Conservation (phyloP, 805 yeast species). For the Candida peoriensis region DNA sequence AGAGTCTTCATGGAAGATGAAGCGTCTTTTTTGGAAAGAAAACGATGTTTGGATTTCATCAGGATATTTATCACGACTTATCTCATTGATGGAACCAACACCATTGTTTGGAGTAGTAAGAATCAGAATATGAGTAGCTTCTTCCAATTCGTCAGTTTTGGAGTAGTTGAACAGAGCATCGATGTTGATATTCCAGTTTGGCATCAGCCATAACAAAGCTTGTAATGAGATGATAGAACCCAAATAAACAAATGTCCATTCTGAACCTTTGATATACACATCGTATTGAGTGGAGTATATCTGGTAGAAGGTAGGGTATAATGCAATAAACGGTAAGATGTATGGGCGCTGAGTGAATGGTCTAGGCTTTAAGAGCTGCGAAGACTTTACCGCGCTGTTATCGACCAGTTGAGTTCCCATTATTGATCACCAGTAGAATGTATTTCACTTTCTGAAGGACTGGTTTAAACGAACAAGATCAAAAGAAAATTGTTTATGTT, state of each 20-base stretch:
- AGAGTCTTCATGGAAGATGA: slow-evolving; percentile 54
- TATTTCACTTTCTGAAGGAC: not conserved
- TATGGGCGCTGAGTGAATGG: slow-evolving; percentile 61
- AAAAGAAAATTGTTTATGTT: too few species aligned
- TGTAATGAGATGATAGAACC: slow-evolving; percentile 72
- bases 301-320: slow-evolving; percentile 71
- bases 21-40: slow-evolving; percentile 88
- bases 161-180: slow-evolving; percentile 65
- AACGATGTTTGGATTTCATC: slow-evolving; percentile 66
- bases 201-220: slow-evolving; percentile 75
- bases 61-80: slow-evolving; percentile 49
- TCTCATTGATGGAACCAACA: slow-evolving; percentile 68
- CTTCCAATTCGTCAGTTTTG: slow-evolving; percentile 43
- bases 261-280: slow-evolving; percentile 76
- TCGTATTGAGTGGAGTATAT: slow-evolving; percentile 70
- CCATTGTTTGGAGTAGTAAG: slow-evolving; percentile 85
- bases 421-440: not conserved
- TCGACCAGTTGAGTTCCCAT: slow-evolving; percentile 43
- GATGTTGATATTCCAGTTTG: slow-evolving; percentile 85
- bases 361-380: slow-evolving; percentile 72
- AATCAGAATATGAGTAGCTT: slow-evolving; percentile 70
- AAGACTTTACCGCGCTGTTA: slow-evolving; percentile 65
- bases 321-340: slow-evolving; percentile 72
- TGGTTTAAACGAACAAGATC: too few species aligned
- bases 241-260: slow-evolving; percentile 91